Conservation (phyloP, 352 stramenopile species). For the Pythium oligandrum region DNA sequence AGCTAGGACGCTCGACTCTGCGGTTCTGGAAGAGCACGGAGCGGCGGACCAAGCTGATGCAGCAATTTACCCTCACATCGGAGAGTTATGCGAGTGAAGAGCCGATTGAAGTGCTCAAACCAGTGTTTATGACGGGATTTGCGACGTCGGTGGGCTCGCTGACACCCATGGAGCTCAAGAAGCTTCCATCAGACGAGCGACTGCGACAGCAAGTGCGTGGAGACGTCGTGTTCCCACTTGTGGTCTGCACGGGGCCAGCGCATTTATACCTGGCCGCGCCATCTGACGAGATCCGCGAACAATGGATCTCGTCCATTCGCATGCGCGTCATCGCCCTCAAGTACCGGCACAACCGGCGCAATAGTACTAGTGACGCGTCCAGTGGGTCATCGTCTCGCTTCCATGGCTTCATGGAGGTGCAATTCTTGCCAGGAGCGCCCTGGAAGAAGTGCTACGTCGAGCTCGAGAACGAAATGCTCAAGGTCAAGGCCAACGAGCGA, state of each 20-base stretch:
- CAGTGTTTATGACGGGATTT: constrained; percentile 12
- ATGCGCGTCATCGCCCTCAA: constrained; percentile 65
- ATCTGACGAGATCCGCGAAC: constrained; percentile 38
- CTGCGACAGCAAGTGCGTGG: constrained; percentile 14
- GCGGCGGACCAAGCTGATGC: constrained; percentile 46
- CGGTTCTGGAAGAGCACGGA: constrained; percentile 22
- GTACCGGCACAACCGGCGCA: constrained; percentile 35
- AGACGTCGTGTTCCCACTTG: constrained; percentile 39
- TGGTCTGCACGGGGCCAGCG: constrained; percentile 49
- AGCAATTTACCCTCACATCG: constrained; percentile 59
- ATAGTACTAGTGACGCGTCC: too few species aligned
- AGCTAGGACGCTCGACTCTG: constrained; percentile 50
- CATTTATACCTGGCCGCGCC: constrained; percentile 43
- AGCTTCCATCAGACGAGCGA: constrained; percentile 14
- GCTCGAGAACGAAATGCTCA: constrained; percentile 57
- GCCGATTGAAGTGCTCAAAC: constrained; percentile 41
- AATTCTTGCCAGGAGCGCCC: constrained; percentile 30
- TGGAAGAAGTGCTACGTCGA: constrained; percentile 66
- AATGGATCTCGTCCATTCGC: constrained; percentile 61
- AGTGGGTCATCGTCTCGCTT: constrained; percentile 16
- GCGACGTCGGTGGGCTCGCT: constrained; percentile 13
- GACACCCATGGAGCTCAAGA: constrained; percentile 11
- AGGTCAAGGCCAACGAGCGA: constrained; percentile 57
- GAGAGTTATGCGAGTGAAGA: constrained; percentile 57
- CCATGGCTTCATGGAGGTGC: constrained; percentile 55